Evolutionary conservation across 208 protist genomes (phyloP).

Genomic region (Naegleria fowleri): DNA sequence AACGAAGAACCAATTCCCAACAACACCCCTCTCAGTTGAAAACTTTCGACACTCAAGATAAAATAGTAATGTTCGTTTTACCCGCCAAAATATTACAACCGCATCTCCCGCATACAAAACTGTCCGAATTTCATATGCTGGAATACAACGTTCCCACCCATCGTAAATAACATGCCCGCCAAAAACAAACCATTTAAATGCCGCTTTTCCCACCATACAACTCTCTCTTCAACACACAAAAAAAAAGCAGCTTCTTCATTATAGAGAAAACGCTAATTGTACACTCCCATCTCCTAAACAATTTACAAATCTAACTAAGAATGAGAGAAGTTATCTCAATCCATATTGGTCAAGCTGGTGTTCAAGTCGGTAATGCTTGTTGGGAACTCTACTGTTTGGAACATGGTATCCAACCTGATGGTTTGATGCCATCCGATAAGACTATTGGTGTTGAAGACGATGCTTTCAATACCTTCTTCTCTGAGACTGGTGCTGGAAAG

Average conservation of each 20-base stretch:
- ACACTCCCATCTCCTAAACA: background rate
- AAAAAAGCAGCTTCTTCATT: background rate
- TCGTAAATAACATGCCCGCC: no score
- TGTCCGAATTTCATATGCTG: no score
- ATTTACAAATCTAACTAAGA: background rate
- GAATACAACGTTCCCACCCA: no score
- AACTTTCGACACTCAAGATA: no score
- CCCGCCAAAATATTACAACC: no score
- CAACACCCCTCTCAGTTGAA: no score
- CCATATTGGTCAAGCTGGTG: constrained; percentile 90
- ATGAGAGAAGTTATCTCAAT: constrained; percentile 89
- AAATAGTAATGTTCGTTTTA: no score
- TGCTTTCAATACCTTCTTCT: constrained; percentile 78
- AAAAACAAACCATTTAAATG: background rate
- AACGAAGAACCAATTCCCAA: no score
- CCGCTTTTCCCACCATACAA: background rate
- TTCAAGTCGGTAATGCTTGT: constrained; percentile 62
- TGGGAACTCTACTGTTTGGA: constrained; percentile 76
- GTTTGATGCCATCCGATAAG: constrained; percentile 53
- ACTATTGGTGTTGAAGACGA: constrained; percentile 60
- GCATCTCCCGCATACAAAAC: no score
- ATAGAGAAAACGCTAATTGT: background rate
- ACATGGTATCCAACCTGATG: constrained; percentile 78
- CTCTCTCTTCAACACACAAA: background rate
- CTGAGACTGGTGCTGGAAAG: constrained; percentile 79